Evolutionary conservation across 805 yeast genomes (phyloP).

Genomic region (Saturnispora dispora): DNA sequence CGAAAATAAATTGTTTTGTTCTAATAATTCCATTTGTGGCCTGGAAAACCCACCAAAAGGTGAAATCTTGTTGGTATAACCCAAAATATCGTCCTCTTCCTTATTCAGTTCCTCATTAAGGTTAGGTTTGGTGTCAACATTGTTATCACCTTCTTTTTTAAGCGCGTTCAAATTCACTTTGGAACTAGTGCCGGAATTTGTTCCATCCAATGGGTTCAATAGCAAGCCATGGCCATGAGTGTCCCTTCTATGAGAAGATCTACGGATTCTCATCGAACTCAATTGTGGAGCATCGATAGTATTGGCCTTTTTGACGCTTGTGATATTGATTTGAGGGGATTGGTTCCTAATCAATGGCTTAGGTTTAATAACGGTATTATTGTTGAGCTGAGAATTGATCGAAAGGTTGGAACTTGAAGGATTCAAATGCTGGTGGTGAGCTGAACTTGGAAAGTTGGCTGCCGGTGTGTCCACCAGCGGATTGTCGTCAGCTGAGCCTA

Average conservation of each 20-base stretch:
- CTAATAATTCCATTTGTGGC: constrained; percentile 37
- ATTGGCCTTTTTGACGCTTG: constrained; percentile 4
- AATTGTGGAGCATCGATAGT: constrained; percentile 10
- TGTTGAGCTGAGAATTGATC: background rate
- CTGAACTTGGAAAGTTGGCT: background rate
- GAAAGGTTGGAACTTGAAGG: background rate
- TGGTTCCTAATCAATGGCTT: constrained; percentile 13
- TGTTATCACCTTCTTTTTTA: background rate
- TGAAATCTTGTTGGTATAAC: constrained; percentile 30
- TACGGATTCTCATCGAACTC: constrained; percentile 14
- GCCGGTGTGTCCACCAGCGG: background rate
- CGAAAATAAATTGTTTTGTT: constrained; percentile 39
- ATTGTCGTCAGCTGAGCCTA: constrained; percentile 11
- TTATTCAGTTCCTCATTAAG: constrained; percentile 1
- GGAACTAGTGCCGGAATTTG: background rate
- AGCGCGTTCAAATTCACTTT: background rate
- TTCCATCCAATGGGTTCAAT: background rate
- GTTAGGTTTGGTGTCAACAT: background rate
- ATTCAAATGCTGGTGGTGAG: constrained; percentile 1
- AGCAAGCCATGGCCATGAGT: constrained; percentile 7
- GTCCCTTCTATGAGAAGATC: constrained; percentile 8
- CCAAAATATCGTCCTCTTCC: constrained; percentile 11
- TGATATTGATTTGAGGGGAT: constrained; percentile 7
- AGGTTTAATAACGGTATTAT: constrained; percentile 21
- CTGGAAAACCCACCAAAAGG: constrained; percentile 72